Evolutionary conservation across 1,284 basidiomycete species (phyloP), one percentile per base, ranked within the genome.

Genomic region (Cryptococcus sp.): DNA sequence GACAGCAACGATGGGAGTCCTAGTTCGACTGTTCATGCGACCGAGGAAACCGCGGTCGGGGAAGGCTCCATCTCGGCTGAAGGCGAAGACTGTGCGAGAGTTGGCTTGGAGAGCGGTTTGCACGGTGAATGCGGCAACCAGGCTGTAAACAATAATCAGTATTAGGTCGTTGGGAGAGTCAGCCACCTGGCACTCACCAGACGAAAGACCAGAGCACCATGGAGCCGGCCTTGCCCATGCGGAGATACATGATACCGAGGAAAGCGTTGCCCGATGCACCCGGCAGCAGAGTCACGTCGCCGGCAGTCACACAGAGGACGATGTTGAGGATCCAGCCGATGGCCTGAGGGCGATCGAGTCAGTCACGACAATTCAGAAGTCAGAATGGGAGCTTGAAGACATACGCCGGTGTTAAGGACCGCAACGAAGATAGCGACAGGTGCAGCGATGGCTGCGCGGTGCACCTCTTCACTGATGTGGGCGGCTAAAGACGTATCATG

Each of bases 381-480:
- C 5, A 31, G 27, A 31, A 5, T 31, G 10, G 5, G 27, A 10
- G 27, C 10, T 55, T 20, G 5, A 54, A 25, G 25, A 54, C 57
- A 54, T 16, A 89, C 76, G 56, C 88, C 90, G 2, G 92, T 94
- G 16, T 90, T 90, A 62, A 91, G 80, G 35, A 94, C 91, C 55
- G 93, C 93, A 52, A 93, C 88, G 73, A 93, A 80, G 68, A 92
- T 91, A 2, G 90, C 89, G 53, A 89, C 84, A 1, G 90, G 90
- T 1, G 88, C 91, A 56, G 91, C 89, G 68, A 92, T 90, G 3
- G 92, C 89, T 10, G 93, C 93, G 51, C 89, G 84, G 70, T 86
- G 87, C 39, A 96, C 90, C 79, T 96, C 93, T 73, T 96, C 93
- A 5, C 89, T 90, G 63, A 96, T 95, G 76, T 96, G 93, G 2